These are phyloP conservation scores for Handroanthus guayacan DNA, from an alignment of 257 asterid species.

Conservation along the genomic window DNA sequence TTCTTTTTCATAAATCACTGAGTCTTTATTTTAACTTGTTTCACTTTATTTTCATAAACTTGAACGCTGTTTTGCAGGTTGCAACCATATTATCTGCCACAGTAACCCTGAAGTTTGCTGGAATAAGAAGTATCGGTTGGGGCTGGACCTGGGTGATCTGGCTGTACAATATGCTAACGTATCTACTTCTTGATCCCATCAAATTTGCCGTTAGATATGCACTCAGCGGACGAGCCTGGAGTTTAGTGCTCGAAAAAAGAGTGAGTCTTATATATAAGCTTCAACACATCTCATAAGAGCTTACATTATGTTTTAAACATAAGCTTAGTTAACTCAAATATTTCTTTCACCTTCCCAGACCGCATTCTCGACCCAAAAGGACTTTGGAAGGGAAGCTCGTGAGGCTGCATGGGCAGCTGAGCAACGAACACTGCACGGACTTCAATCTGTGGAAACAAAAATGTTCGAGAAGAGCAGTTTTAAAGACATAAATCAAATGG, in stretches of 20 bases:
- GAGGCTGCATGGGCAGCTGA: conserved; percentile 72
- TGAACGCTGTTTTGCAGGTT: conserved; percentile 39
- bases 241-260: conserved; percentile 47
- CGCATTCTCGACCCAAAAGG: conserved; percentile 55
- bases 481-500: conserved; percentile 55
- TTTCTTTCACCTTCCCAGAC: conserved; percentile 39
- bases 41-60: neutral
- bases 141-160: conserved; percentile 65
- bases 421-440: conserved; percentile 58
- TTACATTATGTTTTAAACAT: neutral
- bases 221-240: conserved; percentile 67
- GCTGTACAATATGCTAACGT: conserved; percentile 49
- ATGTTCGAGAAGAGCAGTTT: conserved; percentile 39
- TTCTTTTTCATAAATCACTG: neutral
- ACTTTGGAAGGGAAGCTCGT: conserved; percentile 58
- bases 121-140: conserved; percentile 59
- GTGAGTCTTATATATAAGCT: conserved; percentile 39
- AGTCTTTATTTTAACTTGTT: neutral
- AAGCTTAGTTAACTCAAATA: neutral
- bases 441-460: conserved; percentile 45
- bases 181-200: conserved; percentile 55
- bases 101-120: conserved; percentile 47
- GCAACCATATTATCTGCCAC: conserved; percentile 58
- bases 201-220: conserved; percentile 54
- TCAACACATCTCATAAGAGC: neutral